Base-by-base conservation (phyloP, 495 filamentous ascomycete species). In the Bombardia bombarda region DNA sequence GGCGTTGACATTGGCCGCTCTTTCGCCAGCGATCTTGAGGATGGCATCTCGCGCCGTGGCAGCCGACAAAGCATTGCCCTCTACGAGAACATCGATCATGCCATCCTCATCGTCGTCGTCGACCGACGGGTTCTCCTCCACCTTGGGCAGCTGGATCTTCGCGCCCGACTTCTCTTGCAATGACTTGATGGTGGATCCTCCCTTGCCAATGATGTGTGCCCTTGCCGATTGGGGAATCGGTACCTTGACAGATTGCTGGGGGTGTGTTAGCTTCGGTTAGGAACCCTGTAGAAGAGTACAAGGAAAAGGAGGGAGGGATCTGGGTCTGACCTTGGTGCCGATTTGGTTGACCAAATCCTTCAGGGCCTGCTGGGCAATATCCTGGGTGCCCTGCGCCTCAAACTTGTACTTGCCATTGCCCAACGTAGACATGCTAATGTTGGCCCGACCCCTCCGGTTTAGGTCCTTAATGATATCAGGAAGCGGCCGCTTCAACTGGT, bases 141-240 rank as follows among this genome's bases (percentile, higher is more conserved):
- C 68, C 57, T 85, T 90, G 13, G 90, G 90, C 45, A 99, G 74
- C 53, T 90, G 86, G 48, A 99, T 86, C 30, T 79, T 78, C 14
- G 92, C 90, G 37, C 89, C 87, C 0, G 86, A 87, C 50, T 83
- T 80, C 58, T 84, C 82, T 61, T 85, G 81, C 40, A 99, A 78
- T 23, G 82, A 78, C 57, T 94, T 87, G 53, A 99, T 86, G 30
- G 82, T 89, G n/a, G 84, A 72, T 41, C 93, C 93, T 60, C 83
- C 78, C 40, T 83, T 86, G 56, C 92, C 93, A 60, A 99, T 96
- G 58, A 99, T 86, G 60, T 87, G 79, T 12, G 87, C 74, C 36
- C 87, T 79, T 4, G 86, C 77, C 24, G 85, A 89, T 12, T 84
- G 73, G 19, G 92, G 92, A 44, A 98, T 82, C 3, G 86, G 73